These are phyloP conservation scores for Citrus mangshanensis DNA, from an alignment of 345 rosid species.

Conservation along the genomic window DNA sequence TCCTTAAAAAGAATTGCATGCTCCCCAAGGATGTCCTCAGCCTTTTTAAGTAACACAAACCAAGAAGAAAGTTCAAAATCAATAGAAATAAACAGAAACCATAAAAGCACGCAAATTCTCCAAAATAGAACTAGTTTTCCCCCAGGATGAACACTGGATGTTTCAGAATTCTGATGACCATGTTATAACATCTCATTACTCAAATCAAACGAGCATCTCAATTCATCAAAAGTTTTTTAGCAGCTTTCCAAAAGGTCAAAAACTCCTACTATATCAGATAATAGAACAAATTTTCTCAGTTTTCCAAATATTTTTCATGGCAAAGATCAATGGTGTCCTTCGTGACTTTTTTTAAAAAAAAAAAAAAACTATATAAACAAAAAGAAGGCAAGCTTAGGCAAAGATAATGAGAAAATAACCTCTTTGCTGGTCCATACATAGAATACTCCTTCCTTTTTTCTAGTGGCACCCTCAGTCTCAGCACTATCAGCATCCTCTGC, in stretches of 20 bases:
- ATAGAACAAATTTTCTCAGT: not conserved
- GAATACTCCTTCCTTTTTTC: conserved; percentile 89
- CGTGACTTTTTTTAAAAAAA: not conserved
- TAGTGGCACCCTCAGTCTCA: conserved; percentile 50
- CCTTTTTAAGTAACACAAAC: conserved; percentile 34
- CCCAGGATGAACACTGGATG: not conserved
- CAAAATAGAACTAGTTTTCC: not conserved
- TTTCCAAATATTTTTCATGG: not conserved
- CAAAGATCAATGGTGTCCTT: not conserved
- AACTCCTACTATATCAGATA: not conserved
- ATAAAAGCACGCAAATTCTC: not conserved
- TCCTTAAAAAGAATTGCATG: conserved; percentile 73
- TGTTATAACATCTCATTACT: not conserved
- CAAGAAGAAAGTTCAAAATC: conserved; percentile 2
- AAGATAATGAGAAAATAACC: conserved; percentile 34
- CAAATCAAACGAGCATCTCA: not conserved
- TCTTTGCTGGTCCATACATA: conserved; percentile 77
- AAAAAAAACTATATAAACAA: not conserved
- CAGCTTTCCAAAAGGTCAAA: not conserved
- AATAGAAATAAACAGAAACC: not conserved
- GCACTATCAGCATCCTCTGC: conserved; percentile 97
- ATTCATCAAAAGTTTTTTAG: not conserved
- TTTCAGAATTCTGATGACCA: not conserved
- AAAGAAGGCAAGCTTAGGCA: not conserved
- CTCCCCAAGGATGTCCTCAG: conserved; percentile 72